phyloP scores from a whole-genome alignment of 2,329 filamentous ascomycete species.

The Beauveria brongniartii region DNA sequence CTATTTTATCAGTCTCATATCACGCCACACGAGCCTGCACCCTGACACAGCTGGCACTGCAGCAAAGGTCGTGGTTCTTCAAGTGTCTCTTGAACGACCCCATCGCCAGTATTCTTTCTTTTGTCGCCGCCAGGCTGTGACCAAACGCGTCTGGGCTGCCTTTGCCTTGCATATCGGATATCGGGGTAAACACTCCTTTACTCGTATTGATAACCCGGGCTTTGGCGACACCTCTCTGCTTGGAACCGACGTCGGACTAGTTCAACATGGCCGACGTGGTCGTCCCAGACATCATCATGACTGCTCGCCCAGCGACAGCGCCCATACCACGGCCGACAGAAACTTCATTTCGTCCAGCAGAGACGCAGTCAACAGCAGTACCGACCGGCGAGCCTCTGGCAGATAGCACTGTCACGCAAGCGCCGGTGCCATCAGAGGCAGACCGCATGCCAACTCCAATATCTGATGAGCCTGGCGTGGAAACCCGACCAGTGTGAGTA shows the following conservation, averaged over 20 bases:
- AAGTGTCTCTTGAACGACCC: neutral
- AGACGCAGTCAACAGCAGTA: neutral
- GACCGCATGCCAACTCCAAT: constrained; percentile 3
- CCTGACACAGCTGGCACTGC: neutral
- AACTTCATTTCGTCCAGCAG: neutral
- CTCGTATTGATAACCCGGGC: neutral
- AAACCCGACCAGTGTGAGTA: constrained; percentile 3
- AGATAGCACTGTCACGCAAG: neutral
- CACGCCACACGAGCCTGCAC: neutral
- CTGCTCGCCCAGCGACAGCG: neutral
- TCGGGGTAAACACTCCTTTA: neutral
- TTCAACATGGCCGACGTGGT: neutral
- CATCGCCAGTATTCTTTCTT: neutral
- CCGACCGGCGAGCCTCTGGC: neutral
- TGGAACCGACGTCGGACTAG: neutral
- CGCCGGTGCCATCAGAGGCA: neutral
- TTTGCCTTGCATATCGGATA: neutral
- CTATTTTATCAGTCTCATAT: neutral
- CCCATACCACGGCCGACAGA: neutral
- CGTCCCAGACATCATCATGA: neutral
- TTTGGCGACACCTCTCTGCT: neutral
- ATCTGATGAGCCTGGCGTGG: neutral
- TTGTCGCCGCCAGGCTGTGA: neutral
- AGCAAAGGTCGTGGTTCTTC: neutral
- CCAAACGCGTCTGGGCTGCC: neutral